A percentile compares a stretch with the other conserved stretches of the same genome.
Evolutionary conservation across 2,329 filamentous ascomycete genomes (phyloP).

Genomic region (Xylaria sp.): DNA sequence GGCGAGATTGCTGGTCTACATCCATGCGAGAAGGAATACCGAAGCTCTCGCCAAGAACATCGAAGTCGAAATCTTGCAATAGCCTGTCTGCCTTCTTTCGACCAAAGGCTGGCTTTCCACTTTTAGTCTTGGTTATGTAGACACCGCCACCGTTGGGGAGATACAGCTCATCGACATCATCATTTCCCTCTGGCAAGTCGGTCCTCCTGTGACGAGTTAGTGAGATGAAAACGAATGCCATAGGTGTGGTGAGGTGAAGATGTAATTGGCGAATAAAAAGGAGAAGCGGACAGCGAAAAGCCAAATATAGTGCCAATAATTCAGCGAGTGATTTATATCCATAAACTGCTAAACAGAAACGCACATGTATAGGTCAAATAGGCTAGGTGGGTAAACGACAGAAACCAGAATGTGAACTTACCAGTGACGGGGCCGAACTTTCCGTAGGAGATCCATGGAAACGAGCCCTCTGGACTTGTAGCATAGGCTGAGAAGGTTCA

Average conservation of each 20-base stretch:
- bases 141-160: slow-evolving; percentile 21
- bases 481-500: no score
- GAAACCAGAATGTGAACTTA: no score
- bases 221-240: neutral
- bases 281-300: neutral
- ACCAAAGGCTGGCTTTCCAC: slow-evolving; percentile 31
- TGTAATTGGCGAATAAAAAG: neutral
- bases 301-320: no score
- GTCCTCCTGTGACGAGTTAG: slow-evolving; percentile 21
- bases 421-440: no score
- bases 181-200: neutral
- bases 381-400: no score
- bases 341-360: no score
- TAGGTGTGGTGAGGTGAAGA: neutral
- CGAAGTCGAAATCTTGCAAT: slow-evolving; percentile 31
- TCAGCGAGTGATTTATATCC: no score
- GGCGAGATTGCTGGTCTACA: slow-evolving; percentile 22
- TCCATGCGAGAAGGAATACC: slow-evolving; percentile 31
- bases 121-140: slow-evolving; percentile 31
- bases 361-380: no score
- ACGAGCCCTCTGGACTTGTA: no score
- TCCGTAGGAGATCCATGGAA: no score
- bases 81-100: slow-evolving; percentile 31
- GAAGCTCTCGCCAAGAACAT: slow-evolving; percentile 30
- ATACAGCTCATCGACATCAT: slow-evolving; percentile 16